Conservation (phyloP, 2,329 filamentous ascomycete genomes). For the Albophoma yamanashiensis region DNA sequence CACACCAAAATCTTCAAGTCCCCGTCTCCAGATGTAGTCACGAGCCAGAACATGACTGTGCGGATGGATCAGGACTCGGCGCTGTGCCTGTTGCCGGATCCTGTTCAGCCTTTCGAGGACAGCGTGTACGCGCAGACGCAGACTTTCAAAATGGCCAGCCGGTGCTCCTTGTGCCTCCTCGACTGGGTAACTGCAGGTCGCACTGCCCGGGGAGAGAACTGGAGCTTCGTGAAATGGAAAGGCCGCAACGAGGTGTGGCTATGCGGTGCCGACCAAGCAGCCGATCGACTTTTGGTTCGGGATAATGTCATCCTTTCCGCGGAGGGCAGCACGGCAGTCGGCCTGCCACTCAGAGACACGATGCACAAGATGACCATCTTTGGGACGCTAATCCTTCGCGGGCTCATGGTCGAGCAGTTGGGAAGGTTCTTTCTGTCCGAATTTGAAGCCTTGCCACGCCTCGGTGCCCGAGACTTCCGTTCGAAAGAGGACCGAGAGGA, state of each 20-base stretch:
- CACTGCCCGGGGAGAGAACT: slow-evolving; percentile 75
- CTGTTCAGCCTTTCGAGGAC: slow-evolving; percentile 78
- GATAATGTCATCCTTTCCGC: slow-evolving; percentile 71
- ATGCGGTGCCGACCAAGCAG: slow-evolving; percentile 16
- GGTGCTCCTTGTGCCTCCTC: slow-evolving; percentile 62
- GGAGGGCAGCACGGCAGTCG: slow-evolving; percentile 27
- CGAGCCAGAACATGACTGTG: slow-evolving; percentile 45
- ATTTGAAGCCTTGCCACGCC: slow-evolving; percentile 67
- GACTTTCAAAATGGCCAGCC: slow-evolving; percentile 52
- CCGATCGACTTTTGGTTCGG: slow-evolving; percentile 60
- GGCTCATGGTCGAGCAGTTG: slow-evolving; percentile 54
- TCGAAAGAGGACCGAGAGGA: slow-evolving; percentile 36
- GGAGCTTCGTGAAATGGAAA: slow-evolving; percentile 70
- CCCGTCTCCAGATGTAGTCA: slow-evolving; percentile 39
- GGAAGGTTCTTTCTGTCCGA: slow-evolving; percentile 68
- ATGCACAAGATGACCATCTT: slow-evolving; percentile 71
- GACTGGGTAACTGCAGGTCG: slow-evolving; percentile 95
- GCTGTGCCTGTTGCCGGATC: slow-evolving; percentile 71
- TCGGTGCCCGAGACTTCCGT: slow-evolving; percentile 73
- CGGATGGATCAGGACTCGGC: slow-evolving; percentile 38
- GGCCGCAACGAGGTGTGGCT: slow-evolving; percentile 84
- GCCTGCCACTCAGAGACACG: slow-evolving; percentile 39
- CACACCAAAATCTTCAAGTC: slow-evolving; percentile 96
- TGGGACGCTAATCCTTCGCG: slow-evolving; percentile 76
- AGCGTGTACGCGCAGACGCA: slow-evolving; percentile 82